Base-by-base conservation (phyloP, 1,284 basidiomycete species). In the Austroboletus novae-zelandiae region DNA sequence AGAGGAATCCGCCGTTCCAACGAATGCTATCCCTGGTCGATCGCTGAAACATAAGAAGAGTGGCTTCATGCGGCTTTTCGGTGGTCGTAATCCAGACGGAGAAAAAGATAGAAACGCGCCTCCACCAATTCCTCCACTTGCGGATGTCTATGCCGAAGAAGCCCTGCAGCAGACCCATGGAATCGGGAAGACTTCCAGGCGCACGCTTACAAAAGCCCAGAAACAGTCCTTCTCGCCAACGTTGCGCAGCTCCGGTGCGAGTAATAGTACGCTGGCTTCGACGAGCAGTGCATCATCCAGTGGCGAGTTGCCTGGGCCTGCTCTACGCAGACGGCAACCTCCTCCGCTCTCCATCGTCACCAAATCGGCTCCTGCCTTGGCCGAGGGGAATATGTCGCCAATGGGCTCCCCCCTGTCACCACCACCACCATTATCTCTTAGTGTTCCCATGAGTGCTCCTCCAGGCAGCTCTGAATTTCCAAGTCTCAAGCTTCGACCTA, bases 31-130 rank as follows among this genome's bases (percentile, higher is more conserved):
- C 35, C 54, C 71, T 27, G 73, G 72, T 4, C 85, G 81, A 55
- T 57, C 67, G 2, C 61, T 89, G 39, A 84, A 80, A 61, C 80
- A 81, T 51, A 86, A 87, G 73, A 90, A 86, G 66, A 91, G 88
- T 58, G 89, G 87, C 1, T 86, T 91, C 64, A 81, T 91, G 84
- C 75, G 86, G 49, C 68, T 91, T 13, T 90, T 91, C 67, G 82
- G 84, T 61, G 75, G 74, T 27, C 79, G 76, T 57, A 81, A 34
- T 48, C 47, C 54, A 14, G 63, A 69, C 45, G 61, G 52, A 36
- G 63, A 67, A 11, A 77, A 73, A 53, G 77, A 73, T 40, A 72
- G 62, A 50, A 61, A 57, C 4, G 67, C 67, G 7, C 76, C 75
- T 1, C 83, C 82, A 8, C 82, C 86, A 14, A 74, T 84, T 5